Evolutionary conservation across 2,329 filamentous ascomycete species (phyloP), one percentile per base, ranked within the genome.

Genomic region (Coniella lustricola): DNA sequence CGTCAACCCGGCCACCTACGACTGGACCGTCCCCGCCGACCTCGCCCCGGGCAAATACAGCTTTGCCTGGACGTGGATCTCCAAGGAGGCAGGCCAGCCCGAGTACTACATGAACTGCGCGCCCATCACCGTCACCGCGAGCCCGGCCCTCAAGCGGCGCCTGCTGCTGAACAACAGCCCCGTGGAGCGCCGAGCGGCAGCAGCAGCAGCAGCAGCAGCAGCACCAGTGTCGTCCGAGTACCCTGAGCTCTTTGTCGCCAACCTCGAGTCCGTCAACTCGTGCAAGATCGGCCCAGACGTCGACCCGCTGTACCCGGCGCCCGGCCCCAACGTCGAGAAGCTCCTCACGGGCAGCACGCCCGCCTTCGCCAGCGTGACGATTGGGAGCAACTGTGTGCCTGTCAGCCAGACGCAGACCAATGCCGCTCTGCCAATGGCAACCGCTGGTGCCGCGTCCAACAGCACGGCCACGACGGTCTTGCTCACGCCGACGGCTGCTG

Each of bases 81-180:
- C 89, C 71, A 71, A 81, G 56, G 66, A 85, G 35, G 44, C 47
- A 13, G 86, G 87, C 29, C 90, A 90, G 67, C 77, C 86, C 39
- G 87, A 91, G 64, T 87, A 86, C 77, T 93, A 93, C 75, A 89
- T 89, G 84, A 88, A 89, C 68, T 93, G 87, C 61, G 86, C 87
- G 7, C 73, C 78, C 44, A 76, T 90, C 58, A 79, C 76, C 54
- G 81, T 90, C 62, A 66, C 48, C 48, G 36, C 40, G 10, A 53
- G 56, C 39, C 40, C 20, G 22, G 13, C 29, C 16, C 9, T 9
- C 25, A 35, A 14, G 33, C 33, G 33, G n/a, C 31, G 21, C 13
- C 8, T 21, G n/a, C n/a, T n/a, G n/a, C n/a, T n/a, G n/a, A n/a
- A n/a, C n/a, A n/a, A n/a, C n/a, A n/a, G n/a, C n/a, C n/a, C n/a